Evolutionary conservation across 495 filamentous ascomycete species (phyloP), one percentile per base, ranked within the genome.

Genomic region (Aspergillus mulundensis): DNA sequence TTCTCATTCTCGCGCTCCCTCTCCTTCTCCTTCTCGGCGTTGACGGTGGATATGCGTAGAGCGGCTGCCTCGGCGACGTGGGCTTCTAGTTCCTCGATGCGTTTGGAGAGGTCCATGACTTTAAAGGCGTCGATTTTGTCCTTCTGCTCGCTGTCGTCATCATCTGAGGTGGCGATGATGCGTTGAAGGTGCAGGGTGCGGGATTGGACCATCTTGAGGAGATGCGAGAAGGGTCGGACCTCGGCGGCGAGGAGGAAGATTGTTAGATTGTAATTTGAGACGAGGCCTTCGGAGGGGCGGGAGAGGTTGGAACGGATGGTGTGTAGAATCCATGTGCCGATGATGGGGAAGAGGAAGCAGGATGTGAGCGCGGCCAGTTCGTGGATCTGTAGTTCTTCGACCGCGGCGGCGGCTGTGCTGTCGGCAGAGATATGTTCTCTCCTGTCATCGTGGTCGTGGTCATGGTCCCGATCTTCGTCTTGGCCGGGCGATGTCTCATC

Each of bases 211-310:
- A 97, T 80, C 64, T 84, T 88, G 54, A 96, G 81, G 25, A 92
- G 72, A 62, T 97, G 93, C 2, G 87, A 81, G 49, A 88, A 62
- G 2, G 95, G 94, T 2, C 86, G 83, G 18, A 97, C 69, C 66
- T 97, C 92, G 8, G 94, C 86, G 11, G 89, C 91, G 7, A 96
- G 79, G 11, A 96, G 74, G 70, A 97, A 97, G 58, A 97, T 89
- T n/a, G 87, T 91, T 48, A 98, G 79, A 69, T 96, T 95, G 70
- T 90, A 94, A 65, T 94, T 87, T 2, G 90, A 95, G 15, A 97
- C 87, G 14, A 95, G 75, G 2, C 90, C 88, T 67, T 94, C 91
- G 0, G 89, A 90, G 0, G 88, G 91, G 15, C 87, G 80, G 2
- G 87, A 91, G 8, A 97, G 82, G 42, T 89, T 86, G 19, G 73